A percentile compares a stretch with the other conserved stretches of the same genome.
Evolutionary conservation across 257 asterid genomes (phyloP).

Genomic region (Lithospermum erythrorhizon): DNA sequence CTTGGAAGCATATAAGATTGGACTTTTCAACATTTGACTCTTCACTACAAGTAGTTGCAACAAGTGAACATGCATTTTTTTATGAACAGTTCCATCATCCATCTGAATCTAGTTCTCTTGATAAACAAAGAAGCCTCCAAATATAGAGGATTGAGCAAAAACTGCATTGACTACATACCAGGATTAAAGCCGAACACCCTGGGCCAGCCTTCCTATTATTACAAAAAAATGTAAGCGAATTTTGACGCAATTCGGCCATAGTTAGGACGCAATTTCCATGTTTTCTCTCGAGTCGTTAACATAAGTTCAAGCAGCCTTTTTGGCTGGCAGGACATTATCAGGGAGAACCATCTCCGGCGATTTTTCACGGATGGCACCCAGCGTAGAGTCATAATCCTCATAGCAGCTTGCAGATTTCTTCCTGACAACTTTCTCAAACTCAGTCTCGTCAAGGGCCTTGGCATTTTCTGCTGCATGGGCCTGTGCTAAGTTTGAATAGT

Average conservation of each 20-base stretch:
- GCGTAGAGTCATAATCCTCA: slow-evolving; percentile 19
- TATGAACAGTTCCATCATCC: no score
- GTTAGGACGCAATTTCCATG: neutral
- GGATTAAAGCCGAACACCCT: slow-evolving; percentile 27
- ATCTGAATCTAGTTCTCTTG: neutral
- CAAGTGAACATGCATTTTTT: neutral
- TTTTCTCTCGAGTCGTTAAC: neutral
- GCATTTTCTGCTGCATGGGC: slow-evolving; percentile 91
- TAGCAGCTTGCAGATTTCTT: slow-evolving; percentile 53
- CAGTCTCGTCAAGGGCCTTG: slow-evolving; percentile 52
- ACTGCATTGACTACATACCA: slow-evolving; percentile 26
- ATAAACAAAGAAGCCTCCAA: slow-evolving; percentile 6
- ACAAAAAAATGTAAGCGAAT: slow-evolving; percentile 19
- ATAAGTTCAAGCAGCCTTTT: neutral
- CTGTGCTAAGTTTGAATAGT: slow-evolving; percentile 65
- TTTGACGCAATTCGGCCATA: neutral
- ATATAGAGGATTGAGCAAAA: slow-evolving; percentile 10
- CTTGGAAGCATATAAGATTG: neutral
- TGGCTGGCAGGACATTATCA: slow-evolving; percentile 1
- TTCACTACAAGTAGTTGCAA: neutral
- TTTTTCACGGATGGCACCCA: slow-evolving; percentile 3
- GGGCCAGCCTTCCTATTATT: slow-evolving; percentile 37
- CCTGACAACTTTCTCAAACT: slow-evolving; percentile 70
- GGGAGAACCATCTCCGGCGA: slow-evolving; percentile 1
- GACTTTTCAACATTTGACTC: slow-evolving; percentile 8